Conservation (phyloP, 1,284 basidiomycete species). For the Moniliella sp. region DNA sequence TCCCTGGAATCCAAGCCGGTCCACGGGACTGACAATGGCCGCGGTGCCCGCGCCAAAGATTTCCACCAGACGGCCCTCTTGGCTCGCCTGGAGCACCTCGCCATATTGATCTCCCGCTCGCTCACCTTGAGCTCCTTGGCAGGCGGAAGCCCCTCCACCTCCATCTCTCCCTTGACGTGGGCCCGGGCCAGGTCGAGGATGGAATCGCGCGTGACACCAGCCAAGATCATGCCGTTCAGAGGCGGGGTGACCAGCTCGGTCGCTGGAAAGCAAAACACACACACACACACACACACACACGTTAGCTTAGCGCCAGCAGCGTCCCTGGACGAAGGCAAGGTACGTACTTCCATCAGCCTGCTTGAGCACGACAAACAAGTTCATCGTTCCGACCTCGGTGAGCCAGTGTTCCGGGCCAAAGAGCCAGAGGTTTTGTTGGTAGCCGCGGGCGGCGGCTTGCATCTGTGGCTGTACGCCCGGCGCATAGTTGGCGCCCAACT, state of each 20-base stretch:
- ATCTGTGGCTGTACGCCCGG: constrained; percentile 46
- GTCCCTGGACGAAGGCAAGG: neutral
- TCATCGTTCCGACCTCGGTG: constrained; percentile 60
- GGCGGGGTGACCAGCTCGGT: constrained; percentile 43
- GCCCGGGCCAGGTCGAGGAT: constrained; percentile 59
- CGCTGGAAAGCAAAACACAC: neutral
- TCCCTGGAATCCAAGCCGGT: constrained; percentile 58
- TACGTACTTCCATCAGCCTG: constrained; percentile 46
- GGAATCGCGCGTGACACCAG: constrained; percentile 72
- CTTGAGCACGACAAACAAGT: constrained; percentile 69
- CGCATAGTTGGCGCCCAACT: constrained; percentile 31
- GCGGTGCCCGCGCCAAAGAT: constrained; percentile 69
- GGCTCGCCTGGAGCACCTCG: constrained; percentile 56
- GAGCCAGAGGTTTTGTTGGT: constrained; percentile 86
- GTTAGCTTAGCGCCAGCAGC: too few relatives aligned
- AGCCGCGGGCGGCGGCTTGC: constrained; percentile 59
- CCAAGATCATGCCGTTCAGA: constrained; percentile 80
- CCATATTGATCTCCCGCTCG: constrained; percentile 72
- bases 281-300: too few relatives aligned
- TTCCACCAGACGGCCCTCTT: constrained; percentile 56
- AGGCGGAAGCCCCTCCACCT: constrained; percentile 16
- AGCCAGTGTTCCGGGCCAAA: constrained; percentile 38
- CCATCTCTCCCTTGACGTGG: constrained; percentile 45
- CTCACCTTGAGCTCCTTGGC: constrained; percentile 48
- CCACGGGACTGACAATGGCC: constrained; percentile 42